Evolutionary conservation across 208 protist genomes (phyloP), one percentile per base, ranked within the genome.

Genomic region (Crithidia sp.): DNA sequence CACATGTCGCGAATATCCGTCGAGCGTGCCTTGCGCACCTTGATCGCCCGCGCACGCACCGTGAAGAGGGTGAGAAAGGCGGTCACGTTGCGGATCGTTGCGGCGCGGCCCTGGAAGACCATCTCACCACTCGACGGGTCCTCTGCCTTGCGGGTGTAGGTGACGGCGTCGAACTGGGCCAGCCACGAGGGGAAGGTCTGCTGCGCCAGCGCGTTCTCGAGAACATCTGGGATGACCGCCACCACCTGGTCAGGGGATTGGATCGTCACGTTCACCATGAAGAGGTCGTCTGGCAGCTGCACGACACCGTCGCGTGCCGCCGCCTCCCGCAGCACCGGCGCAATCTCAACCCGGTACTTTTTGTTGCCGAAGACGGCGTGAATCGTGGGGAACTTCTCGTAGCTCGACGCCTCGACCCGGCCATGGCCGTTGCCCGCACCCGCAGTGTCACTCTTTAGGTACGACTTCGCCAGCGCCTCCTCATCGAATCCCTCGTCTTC

Each of bases 1-100:
- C 79, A 81, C 85, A 96, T 91, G 61, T 98, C 91, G 4, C 90
- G 83, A 36, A 96, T 92, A 72, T 97, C 90, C 8, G 95, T 97
- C n/a, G 91, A 96, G 49, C 83, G 82, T 10, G 86, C 91, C 74
- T 87, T 81, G 50, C 64, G 71, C 52, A 94, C 6, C 44, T 91
- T 86, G 47, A 95, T 90, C 4, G 86, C 87, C 28, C 75, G 78
- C 28, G 78, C 77, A 52, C 76, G 52, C 14, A 95, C 74, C n/a
- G 86, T 94, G 76, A 95, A 95, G 77, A 94, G 85, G 12, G 90
- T 83, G 14, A 97, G 79, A 57, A 95, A 90, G 9, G 81, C 81
- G 6, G 83, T 77, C n/a, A 94, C 93, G 8, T 85, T 77, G 7
- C 85, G 85, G 55, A 95, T 79, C 40, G 79, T 94, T 36, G 90